These are phyloP conservation scores for Coemansia sp. DNA, from an alignment of 192 early-diverging fungal genomes.

Conservation along the genomic window DNA sequence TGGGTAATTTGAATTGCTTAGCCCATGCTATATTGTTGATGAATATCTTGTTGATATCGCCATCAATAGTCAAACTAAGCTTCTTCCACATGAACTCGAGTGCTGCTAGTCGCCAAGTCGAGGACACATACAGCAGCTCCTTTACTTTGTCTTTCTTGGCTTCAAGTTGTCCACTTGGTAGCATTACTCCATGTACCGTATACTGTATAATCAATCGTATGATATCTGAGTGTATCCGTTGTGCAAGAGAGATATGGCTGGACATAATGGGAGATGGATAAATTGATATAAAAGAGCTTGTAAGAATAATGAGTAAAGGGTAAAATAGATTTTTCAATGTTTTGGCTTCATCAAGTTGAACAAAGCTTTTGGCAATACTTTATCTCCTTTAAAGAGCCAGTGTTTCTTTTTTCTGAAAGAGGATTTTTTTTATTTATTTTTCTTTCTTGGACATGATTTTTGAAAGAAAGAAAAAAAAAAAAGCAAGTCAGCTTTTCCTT, in stretches of 20 bases:
- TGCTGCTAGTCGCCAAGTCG: not conserved
- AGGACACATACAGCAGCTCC: not conserved
- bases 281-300: no score
- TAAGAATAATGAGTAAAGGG: no score
- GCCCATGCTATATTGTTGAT: not conserved
- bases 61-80: not conserved
- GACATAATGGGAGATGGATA: not conserved
- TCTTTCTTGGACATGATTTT: no score
- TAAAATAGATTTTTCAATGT: no score
- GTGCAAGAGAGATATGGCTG: not conserved
- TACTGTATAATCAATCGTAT: not conserved
- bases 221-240: not conserved
- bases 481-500: no score
- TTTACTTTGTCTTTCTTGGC: not conserved
- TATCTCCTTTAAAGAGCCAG: no score
- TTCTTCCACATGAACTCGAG: not conserved
- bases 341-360: no score
- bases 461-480: no score
- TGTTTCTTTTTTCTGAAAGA: no score
- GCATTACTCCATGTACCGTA: not conserved
- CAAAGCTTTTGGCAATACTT: no score
- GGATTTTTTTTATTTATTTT: no score
- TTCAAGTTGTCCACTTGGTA: not conserved
- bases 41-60: not conserved
- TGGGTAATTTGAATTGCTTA: not conserved